These are phyloP conservation scores for Tricholoma furcatifolium DNA, from an alignment of 768 basidiomycete genomes.

Conservation along the genomic window DNA sequence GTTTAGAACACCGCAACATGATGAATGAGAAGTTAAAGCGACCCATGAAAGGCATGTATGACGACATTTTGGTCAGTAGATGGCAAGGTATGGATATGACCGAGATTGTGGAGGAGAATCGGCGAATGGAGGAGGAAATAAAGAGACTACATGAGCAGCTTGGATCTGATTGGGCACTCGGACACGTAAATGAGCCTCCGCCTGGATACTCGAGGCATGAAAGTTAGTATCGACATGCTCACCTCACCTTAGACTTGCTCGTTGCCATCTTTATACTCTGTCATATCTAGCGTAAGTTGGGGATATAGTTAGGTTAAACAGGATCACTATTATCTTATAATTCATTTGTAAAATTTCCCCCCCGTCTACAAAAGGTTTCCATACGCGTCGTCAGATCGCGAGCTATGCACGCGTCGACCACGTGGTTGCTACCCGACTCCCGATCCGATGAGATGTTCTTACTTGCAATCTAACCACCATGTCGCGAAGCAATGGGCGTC, in stretches of 20 bases:
- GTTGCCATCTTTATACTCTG: background rate
- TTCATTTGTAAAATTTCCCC: too few relatives aligned
- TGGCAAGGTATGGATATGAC: conserved; percentile 1
- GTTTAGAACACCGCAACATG: too few relatives aligned
- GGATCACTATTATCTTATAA: too few relatives aligned
- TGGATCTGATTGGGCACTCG: conserved; percentile 5
- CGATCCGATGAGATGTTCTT: conserved; percentile 2
- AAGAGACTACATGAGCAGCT: conserved; percentile 5
- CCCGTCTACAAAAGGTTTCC: too few relatives aligned
- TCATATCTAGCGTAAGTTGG: background rate
- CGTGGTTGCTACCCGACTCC: conserved; percentile 3
- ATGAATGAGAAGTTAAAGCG: too few relatives aligned
- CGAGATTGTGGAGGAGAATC: conserved; percentile 9
- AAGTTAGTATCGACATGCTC: background rate
- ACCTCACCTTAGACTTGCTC: background rate
- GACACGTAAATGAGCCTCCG: conserved; percentile 14
- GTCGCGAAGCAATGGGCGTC: conserved; percentile 23
- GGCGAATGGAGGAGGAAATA: conserved; percentile 11
- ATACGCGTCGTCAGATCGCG: too few relatives aligned
- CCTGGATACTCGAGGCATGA: conserved; percentile 11
- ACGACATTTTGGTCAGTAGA: background rate
- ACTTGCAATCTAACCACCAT: conserved; percentile 6
- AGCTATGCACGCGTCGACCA: conserved; percentile 1
- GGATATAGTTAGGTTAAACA: too few relatives aligned
- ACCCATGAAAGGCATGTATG: too few relatives aligned